A percentile compares a stretch with the other conserved stretches of the same genome.
Conservation (phyloP, 805 yeast genomes). For the Ogataea pini region DNA sequence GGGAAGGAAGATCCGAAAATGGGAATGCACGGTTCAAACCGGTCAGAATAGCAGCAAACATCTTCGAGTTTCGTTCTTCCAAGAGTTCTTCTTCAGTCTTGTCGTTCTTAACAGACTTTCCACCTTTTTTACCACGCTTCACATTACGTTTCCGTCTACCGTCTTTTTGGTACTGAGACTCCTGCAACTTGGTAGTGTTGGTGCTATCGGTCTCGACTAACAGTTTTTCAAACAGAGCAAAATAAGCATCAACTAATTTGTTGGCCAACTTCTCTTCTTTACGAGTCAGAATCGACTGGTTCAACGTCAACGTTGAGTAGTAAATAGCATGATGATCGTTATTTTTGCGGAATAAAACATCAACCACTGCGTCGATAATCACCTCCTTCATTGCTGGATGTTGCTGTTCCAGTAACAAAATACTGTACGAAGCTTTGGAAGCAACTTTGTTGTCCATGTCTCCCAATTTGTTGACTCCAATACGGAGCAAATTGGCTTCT, state of each 20-base stretch:
- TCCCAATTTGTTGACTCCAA: constrained; percentile 93
- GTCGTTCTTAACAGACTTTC: constrained; percentile 67
- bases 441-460: constrained; percentile 89
- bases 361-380: constrained; percentile 76
- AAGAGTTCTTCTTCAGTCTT: constrained; percentile 63
- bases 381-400: constrained; percentile 96
- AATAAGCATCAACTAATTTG: constrained; percentile 77
- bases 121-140: constrained; percentile 87
- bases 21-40: constrained; percentile 97
- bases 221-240: constrained; percentile 81
- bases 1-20: constrained; percentile 72
- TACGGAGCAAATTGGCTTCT: constrained; percentile 83
- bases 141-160: constrained; percentile 70
- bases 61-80: constrained; percentile 80
- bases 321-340: constrained; percentile 87
- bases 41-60: constrained; percentile 87
- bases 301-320: constrained; percentile 83
- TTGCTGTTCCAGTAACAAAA: constrained; percentile 78
- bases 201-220: constrained; percentile 65
- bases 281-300: constrained; percentile 86
- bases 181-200: constrained; percentile 40
- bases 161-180: constrained; percentile 52
- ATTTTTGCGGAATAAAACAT: constrained; percentile 69
- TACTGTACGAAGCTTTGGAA: constrained; percentile 80
- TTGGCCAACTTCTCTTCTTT: constrained; percentile 82